Percentiles rank a stretch among this genome's conserved stretches.
phyloP scores from a whole-genome alignment of 208 protist genomes.

The Herpetomonas samuelpessoai region DNA sequence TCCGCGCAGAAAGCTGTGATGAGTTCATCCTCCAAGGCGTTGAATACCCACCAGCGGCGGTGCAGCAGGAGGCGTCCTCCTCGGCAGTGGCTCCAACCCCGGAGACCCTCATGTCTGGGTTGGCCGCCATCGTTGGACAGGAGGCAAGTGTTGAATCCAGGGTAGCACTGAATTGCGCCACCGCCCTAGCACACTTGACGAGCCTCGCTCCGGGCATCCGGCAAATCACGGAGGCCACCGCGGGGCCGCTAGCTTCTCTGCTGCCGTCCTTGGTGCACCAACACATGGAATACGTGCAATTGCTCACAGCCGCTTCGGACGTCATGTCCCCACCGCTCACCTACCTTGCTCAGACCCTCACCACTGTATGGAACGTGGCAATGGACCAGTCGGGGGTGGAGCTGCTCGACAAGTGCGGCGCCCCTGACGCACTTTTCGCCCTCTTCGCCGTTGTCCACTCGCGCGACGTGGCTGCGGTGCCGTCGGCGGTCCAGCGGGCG shows the following conservation, averaged over 20 bases:
- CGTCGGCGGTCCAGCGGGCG: constrained; percentile 44
- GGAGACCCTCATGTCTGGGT: constrained; percentile 8
- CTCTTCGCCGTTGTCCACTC: constrained; percentile 31
- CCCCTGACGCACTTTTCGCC: constrained; percentile 39
- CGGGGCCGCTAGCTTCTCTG: constrained; percentile 3
- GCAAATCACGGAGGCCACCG: constrained; percentile 17
- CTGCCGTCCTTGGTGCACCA: constrained; percentile 6
- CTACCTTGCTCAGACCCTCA: constrained; percentile 24
- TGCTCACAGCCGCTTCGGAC: neutral
- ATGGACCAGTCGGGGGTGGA: constrained; percentile 48
- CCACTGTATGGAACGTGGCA: constrained; percentile 51
- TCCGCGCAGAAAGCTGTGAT: constrained; percentile 34
- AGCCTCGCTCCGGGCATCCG: constrained; percentile 31
- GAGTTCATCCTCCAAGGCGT: constrained; percentile 31
- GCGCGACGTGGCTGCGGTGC: constrained; percentile 2
- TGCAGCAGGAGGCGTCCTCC: constrained; percentile 9
- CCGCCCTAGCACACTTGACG: constrained; percentile 29
- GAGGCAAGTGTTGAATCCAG: neutral
- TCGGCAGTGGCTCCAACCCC: constrained; percentile 1
- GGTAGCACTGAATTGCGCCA: constrained; percentile 17
- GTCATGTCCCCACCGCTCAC: neutral
- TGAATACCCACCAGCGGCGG: constrained; percentile 7
- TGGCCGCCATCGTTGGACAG: constrained; percentile 17
- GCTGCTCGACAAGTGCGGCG: constrained; percentile 27
- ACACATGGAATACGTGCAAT: neutral